Conservation (phyloP, 176 grass and related monocot genomes). For the Oryza punctata region DNA sequence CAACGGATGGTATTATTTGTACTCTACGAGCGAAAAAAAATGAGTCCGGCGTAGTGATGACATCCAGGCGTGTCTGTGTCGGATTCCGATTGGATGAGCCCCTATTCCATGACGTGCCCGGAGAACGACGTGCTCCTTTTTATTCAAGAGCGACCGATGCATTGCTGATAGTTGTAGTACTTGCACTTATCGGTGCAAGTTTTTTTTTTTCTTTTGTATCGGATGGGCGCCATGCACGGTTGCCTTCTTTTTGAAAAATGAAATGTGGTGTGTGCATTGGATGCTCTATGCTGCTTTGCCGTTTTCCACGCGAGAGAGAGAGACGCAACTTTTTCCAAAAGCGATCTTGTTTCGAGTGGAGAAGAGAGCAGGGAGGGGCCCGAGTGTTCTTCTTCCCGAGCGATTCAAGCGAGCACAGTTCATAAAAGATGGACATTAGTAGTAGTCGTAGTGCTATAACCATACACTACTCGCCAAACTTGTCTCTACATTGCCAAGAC, state of each 20-base stretch:
- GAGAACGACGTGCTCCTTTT: background rate
- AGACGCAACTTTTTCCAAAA: conserved; percentile 17
- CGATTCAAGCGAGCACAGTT: background rate
- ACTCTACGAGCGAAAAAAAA: background rate
- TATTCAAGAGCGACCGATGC: background rate
- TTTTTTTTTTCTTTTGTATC: background rate
- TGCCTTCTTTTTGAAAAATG: background rate
- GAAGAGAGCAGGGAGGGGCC: background rate
- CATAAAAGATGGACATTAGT: background rate
- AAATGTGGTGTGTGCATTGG: conserved; percentile 20
- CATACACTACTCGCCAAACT: background rate
- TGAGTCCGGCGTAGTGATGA: background rate
- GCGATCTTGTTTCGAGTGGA: background rate
- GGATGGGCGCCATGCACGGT: background rate
- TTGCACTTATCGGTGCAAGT: background rate
- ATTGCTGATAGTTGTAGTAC: background rate
- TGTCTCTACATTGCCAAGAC: background rate
- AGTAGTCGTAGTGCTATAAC: background rate
- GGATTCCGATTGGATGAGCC: background rate
- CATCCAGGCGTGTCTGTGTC: background rate
- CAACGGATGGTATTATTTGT: too few relatives aligned
- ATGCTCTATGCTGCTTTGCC: background rate
- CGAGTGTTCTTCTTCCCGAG: conserved; percentile 16
- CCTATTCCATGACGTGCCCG: background rate
- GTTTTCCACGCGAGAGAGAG: background rate